Evolutionary conservation across 805 yeast species (phyloP).

Genomic region (Zygoascus tannicola): DNA sequence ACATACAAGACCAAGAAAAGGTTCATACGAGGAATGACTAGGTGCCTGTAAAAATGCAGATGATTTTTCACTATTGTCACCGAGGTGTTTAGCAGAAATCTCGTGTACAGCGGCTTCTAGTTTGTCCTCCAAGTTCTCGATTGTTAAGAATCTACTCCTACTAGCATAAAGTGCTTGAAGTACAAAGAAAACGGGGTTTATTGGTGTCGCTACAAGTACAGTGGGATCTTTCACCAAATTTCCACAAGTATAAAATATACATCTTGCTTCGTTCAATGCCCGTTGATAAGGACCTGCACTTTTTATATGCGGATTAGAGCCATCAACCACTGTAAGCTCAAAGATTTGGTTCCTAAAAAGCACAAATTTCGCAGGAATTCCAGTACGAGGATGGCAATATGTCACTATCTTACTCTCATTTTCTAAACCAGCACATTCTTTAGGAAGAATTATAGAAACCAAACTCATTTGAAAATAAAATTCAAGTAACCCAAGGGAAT

Average conservation of each 20-base stretch:
- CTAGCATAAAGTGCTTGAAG: constrained; percentile 17
- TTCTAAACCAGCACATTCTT: constrained; percentile 3
- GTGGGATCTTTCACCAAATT: constrained; percentile 15
- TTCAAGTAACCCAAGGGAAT: too few species aligned
- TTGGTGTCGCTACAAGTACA: constrained; percentile 20
- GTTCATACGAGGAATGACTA: background rate
- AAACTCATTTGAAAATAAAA: too few species aligned
- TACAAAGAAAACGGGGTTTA: constrained; percentile 22
- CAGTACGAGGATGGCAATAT: constrained; percentile 21
- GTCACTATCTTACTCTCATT: constrained; percentile 4
- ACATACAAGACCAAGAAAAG: constrained; percentile 1
- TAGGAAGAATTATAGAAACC: constrained; percentile 6
- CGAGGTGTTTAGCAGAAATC: constrained; percentile 5
- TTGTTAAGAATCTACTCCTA: constrained; percentile 16
- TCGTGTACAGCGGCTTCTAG: constrained; percentile 10
- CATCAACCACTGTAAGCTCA: constrained; percentile 20
- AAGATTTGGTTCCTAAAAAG: constrained; percentile 9
- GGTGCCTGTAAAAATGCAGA: background rate
- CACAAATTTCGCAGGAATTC: constrained; percentile 15
- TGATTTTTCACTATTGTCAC: constrained; percentile 8
- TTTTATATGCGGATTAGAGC: constrained; percentile 3
- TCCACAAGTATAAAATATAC: constrained; percentile 5
- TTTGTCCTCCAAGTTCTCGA: constrained; percentile 22
- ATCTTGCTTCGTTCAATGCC: constrained; percentile 11
- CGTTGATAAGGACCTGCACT: constrained; percentile 9